phyloP scores from a whole-genome alignment of 495 filamentous ascomycete species.

The Haplographium delicatum region DNA sequence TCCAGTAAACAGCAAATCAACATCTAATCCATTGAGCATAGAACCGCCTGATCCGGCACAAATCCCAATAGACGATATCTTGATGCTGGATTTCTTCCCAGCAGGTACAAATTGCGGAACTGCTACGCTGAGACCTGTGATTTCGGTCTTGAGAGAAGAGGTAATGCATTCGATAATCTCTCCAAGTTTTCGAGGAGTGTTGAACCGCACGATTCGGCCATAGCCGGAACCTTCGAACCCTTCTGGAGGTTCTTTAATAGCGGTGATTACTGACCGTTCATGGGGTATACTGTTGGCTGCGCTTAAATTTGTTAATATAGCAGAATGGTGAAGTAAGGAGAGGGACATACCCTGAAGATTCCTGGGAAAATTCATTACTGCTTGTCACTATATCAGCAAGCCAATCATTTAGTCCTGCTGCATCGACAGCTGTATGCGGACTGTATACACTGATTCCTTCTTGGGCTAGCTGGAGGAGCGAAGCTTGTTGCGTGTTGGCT shows the following conservation, averaged over 20 bases:
- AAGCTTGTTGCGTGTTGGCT: constrained; percentile 77
- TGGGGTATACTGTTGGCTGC: constrained; percentile 1
- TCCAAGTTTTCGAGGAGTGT: constrained; percentile 30
- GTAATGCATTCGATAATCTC: constrained; percentile 39
- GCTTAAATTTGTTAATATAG: not conserved
- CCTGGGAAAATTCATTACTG: not conserved
- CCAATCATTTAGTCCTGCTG: constrained; percentile 90
- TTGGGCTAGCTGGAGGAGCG: constrained; percentile 74
- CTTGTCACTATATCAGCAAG: constrained; percentile 80
- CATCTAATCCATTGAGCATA: constrained; percentile 60
- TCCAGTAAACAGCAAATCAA: constrained; percentile 83
- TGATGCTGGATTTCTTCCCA: constrained; percentile 36
- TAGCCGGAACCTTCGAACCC: constrained; percentile 66
- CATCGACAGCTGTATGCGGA: constrained; percentile 92
- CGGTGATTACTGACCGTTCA: constrained; percentile 14
- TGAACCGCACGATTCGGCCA: constrained; percentile 67
- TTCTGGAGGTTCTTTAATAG: constrained; percentile 3
- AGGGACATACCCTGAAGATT: not conserved
- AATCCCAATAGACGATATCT: constrained; percentile 56
- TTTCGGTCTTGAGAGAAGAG: constrained; percentile 53
- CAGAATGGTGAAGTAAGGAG: not conserved
- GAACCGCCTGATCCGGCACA: constrained; percentile 82
- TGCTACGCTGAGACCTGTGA: constrained; percentile 60
- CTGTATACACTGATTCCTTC: constrained; percentile 93
- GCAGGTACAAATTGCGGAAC: constrained; percentile 54